A percentile compares a stretch with the other conserved stretches of the same genome.
These are phyloP conservation scores for Apiospora arundinis DNA, from an alignment of 2,329 filamentous ascomycete genomes.

Conservation along the genomic window DNA sequence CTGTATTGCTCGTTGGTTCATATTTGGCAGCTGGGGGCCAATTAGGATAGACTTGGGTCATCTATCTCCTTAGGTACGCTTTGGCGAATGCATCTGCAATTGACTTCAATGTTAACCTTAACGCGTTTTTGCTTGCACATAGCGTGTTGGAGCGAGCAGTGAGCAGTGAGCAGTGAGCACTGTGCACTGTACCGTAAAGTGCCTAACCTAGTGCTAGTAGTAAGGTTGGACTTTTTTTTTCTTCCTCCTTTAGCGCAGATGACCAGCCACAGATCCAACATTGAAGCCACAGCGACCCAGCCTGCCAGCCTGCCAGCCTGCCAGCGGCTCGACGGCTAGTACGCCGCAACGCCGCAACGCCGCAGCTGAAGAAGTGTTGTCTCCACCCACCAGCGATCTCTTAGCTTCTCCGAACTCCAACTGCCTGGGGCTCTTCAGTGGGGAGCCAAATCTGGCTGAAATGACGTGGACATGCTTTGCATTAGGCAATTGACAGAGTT, in stretches of 20 bases:
- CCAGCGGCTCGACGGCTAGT: too few relatives aligned
- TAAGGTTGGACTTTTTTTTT: too few relatives aligned
- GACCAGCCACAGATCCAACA: not conserved
- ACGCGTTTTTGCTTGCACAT: slow-evolving; percentile 2
- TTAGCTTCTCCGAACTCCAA: slow-evolving; percentile 1
- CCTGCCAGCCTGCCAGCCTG: too few relatives aligned
- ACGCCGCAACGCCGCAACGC: not conserved
- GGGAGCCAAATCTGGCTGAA: slow-evolving; percentile 2
- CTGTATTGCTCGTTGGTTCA: not conserved
- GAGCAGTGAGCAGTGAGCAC: too few relatives aligned
- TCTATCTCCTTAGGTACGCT: not conserved
- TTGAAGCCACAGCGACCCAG: not conserved
- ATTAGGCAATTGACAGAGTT: not conserved
- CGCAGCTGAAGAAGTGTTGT: not conserved
- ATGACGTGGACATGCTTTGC: slow-evolving; percentile 11
- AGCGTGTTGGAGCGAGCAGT: not conserved
- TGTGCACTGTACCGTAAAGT: not conserved
- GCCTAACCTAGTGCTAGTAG: too few relatives aligned
- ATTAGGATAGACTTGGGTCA: not conserved
- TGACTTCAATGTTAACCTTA: too few relatives aligned
- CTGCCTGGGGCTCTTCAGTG: not conserved
- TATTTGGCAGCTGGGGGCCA: not conserved
- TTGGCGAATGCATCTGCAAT: not conserved
- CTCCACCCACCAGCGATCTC: not conserved
- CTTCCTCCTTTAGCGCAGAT: not conserved